These are phyloP conservation scores for Trichoderma cornu-damae DNA, from an alignment of 2,329 filamentous ascomycete genomes.

Conservation along the genomic window DNA sequence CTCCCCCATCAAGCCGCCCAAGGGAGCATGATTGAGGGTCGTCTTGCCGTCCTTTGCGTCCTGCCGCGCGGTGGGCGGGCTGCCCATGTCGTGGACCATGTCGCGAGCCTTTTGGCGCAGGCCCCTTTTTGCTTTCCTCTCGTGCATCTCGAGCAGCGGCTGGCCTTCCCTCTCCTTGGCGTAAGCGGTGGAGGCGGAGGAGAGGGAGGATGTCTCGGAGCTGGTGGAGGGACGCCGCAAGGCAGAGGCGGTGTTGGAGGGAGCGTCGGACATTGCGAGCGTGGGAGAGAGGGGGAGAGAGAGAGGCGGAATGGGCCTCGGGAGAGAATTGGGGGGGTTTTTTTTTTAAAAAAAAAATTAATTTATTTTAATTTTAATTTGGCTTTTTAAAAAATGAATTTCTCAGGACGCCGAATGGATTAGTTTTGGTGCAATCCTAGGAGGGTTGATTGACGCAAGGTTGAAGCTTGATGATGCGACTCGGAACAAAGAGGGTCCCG, in stretches of 20 bases:
- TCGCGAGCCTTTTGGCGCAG: conserved; percentile 33
- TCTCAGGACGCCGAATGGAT: neutral
- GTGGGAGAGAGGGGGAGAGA: neutral
- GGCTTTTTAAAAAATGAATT: too few species aligned
- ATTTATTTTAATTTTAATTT: too few species aligned
- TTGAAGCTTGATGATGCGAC: conserved; percentile 16
- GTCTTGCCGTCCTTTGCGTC: conserved; percentile 31
- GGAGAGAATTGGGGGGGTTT: neutral
- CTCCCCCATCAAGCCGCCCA: conserved; percentile 26
- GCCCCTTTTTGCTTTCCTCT: conserved; percentile 23
- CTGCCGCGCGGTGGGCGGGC: conserved; percentile 30
- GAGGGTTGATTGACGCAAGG: conserved; percentile 6
- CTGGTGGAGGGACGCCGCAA: conserved; percentile 27
- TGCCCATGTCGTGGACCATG: conserved; percentile 32
- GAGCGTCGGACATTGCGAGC: conserved; percentile 9
- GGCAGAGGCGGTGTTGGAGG: neutral
- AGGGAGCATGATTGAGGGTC: conserved; percentile 28
- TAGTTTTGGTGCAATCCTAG: neutral
- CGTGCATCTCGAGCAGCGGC: conserved; percentile 2
- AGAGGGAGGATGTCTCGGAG: conserved; percentile 30
- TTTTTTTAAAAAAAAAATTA: too few species aligned
- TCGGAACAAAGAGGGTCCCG: neutral
- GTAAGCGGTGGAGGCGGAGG: conserved; percentile 30
- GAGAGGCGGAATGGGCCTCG: neutral
- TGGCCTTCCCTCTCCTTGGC: conserved; percentile 24